Evolutionary conservation across 345 rosid genomes (phyloP), one percentile per base, ranked within the genome.

Genomic region (Ceriops tagal): DNA sequence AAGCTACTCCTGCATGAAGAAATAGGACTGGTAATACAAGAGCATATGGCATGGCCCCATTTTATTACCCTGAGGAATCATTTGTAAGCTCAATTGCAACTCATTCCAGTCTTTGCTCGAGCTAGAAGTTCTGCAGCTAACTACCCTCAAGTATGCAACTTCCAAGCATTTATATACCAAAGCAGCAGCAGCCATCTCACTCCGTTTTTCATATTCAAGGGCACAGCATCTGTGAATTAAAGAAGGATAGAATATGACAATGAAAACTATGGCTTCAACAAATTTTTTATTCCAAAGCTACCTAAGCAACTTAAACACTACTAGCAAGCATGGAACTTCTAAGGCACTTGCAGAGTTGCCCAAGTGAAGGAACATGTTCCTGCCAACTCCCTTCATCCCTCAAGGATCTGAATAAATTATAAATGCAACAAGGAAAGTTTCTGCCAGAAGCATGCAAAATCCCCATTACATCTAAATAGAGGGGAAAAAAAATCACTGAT

Each of bases 161-260:
- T 92, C 96, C 82, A 82, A 76, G 82, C 98, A 88, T 82, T 92
- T 92, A 81, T 83, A 88, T 62, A 90, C 96, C 87, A 88, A 82
- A 73, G 92, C 81, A 83, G 93, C 89, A 81, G 87, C 81, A 74
- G 87, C 87, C 96, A 83, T 83, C 70, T 90, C 90, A 52, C 67
- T 62, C 37, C 69, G 72, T 61, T 69, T 74, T 79, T 88, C 96
- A 81, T 86, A 90, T 73, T 84, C 90, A 59, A 61, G 77, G 67
- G 93, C 96, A 80, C 91, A 88, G 64, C 67, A 84, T 79, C 93
- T 92, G 88, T 56, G 28, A 78, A 58, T 70, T 66, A 52, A 8
- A 9, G 15, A 21, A 79, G 72, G 34, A 62, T 43, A 63, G 11
- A 65, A 34, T 27, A 26, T 37, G 1, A 35, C 19, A 35, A 68